A percentile compares a stretch with the other conserved stretches of the same genome.
phyloP scores from a whole-genome alignment of 768 basidiomycete species.

The Macrocybe gigantea region DNA sequence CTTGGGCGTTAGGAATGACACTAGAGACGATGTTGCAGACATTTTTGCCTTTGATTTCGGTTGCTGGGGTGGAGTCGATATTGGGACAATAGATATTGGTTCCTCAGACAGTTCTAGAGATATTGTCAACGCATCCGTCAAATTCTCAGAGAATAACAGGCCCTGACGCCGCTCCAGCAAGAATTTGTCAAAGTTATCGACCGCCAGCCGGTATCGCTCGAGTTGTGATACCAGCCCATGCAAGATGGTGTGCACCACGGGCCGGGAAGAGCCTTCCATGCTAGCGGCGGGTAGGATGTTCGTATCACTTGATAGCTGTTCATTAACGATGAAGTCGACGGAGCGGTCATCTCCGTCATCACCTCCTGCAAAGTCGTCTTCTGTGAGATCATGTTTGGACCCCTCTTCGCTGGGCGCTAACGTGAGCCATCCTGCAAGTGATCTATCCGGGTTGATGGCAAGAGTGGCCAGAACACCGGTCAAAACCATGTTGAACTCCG shows the following conservation, averaged over 20 bases:
- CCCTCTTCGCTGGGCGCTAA: slow-evolving; percentile 32
- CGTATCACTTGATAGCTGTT: slow-evolving; percentile 52
- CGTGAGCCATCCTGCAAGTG: slow-evolving; percentile 85
- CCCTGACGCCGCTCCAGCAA: slow-evolving; percentile 84
- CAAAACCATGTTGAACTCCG: slow-evolving; percentile 84
- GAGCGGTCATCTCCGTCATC: slow-evolving; percentile 77
- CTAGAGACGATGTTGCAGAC: slow-evolving; percentile 53
- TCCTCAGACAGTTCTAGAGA: slow-evolving; percentile 59
- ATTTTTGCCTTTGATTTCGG: slow-evolving; percentile 46
- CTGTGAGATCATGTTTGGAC: slow-evolving; percentile 24
- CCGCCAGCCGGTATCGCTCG: slow-evolving; percentile 67
- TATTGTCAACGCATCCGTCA: slow-evolving; percentile 82
- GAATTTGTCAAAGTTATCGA: slow-evolving; percentile 79
- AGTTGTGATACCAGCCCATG: slow-evolving; percentile 77
- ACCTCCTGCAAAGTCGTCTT: slow-evolving; percentile 18
- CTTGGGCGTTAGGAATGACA: slow-evolving; percentile 77
- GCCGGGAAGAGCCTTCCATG: slow-evolving; percentile 67
- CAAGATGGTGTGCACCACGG: slow-evolving; percentile 77
- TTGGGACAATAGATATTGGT: slow-evolving; percentile 18
- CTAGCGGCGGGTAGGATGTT: slow-evolving; percentile 58
- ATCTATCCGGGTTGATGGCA: slow-evolving; percentile 81
- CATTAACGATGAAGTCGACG: slow-evolving; percentile 69
- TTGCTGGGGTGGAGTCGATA: slow-evolving; percentile 25
- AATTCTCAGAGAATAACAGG: slow-evolving; percentile 84
- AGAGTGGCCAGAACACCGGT: slow-evolving; percentile 79